Conservation (phyloP, 345 rosid species). For the Citropsis articulata region DNA sequence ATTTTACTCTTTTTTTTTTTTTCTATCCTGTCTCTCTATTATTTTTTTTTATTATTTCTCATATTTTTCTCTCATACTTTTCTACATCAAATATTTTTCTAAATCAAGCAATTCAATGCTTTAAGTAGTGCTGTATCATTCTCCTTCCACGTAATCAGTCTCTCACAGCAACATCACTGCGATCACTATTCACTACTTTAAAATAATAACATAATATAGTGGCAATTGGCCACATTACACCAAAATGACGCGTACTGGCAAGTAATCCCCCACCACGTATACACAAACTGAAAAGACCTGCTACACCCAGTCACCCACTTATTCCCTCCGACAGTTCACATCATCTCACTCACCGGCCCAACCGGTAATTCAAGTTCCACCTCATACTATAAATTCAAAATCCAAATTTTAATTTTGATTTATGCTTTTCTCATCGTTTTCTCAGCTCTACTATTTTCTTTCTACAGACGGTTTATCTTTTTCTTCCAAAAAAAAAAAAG, state of each 20-base stretch:
- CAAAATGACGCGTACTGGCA: conserved; percentile 3
- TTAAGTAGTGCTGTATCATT: background rate
- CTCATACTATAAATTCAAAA: background rate
- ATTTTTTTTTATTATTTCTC: too few relatives aligned
- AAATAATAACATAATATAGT: background rate
- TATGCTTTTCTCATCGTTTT: background rate
- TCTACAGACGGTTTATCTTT: too few relatives aligned
- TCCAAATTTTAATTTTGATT: background rate
- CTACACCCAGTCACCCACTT: background rate
- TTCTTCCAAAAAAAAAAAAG: background rate
- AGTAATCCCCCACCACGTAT: background rate
- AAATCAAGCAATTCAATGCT: background rate
- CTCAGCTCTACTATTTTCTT: background rate
- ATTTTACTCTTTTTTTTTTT: too few relatives aligned
- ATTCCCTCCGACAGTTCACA: background rate
- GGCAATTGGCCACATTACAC: background rate
- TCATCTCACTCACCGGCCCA: background rate
- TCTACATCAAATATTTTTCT: too few relatives aligned
- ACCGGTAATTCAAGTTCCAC: background rate
- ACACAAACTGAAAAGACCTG: background rate
- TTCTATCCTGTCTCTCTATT: too few relatives aligned
- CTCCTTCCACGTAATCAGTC: background rate
- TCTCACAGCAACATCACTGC: background rate
- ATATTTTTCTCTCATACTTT: too few relatives aligned
- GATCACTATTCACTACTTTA: background rate